Percentiles rank a stretch among this genome's conserved stretches.
These are phyloP conservation scores for Chalciporus sp. DNA, from an alignment of 1,284 basidiomycete genomes.

Conservation along the genomic window DNA sequence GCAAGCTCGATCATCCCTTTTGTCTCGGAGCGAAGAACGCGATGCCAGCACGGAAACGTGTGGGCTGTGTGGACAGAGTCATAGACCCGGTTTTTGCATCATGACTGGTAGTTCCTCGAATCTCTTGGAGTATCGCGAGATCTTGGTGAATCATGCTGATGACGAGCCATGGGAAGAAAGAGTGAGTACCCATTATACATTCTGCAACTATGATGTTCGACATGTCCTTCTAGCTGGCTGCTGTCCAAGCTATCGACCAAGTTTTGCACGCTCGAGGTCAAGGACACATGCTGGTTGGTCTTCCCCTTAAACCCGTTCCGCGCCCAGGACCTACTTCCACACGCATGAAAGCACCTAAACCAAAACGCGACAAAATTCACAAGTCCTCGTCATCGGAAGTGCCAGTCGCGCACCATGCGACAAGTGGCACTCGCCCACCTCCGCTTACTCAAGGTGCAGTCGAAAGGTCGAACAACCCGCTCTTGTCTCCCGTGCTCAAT, in stretches of 20 bases:
- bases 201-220: conserved; percentile 1
- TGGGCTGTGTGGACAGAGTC: conserved; percentile 61
- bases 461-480: neutral
- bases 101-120: conserved; percentile 68
- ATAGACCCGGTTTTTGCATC: conserved; percentile 53
- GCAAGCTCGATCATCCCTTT: conserved; percentile 19
- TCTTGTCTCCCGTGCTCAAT: neutral
- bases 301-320: conserved; percentile 58
- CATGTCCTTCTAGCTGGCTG: conserved; percentile 48
- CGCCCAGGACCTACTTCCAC: conserved; percentile 3
- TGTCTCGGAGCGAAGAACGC: conserved; percentile 14
- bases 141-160: conserved; percentile 59
- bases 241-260: conserved; percentile 67
- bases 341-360: neutral
- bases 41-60: conserved; percentile 37
- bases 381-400: conserved; percentile 3
- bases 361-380: neutral
- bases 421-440: neutral
- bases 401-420: neutral
- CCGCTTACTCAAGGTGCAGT: neutral
- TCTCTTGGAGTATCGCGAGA: conserved; percentile 66
- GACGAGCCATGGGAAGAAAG: conserved; percentile 67
- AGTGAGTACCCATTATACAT: conserved; percentile 40
- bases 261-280: conserved; percentile 56
- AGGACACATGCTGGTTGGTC: conserved; percentile 55